These are phyloP conservation scores for Acanthamoeba lenticulata DNA, from an alignment of 208 protist genomes.

Conservation along the genomic window DNA sequence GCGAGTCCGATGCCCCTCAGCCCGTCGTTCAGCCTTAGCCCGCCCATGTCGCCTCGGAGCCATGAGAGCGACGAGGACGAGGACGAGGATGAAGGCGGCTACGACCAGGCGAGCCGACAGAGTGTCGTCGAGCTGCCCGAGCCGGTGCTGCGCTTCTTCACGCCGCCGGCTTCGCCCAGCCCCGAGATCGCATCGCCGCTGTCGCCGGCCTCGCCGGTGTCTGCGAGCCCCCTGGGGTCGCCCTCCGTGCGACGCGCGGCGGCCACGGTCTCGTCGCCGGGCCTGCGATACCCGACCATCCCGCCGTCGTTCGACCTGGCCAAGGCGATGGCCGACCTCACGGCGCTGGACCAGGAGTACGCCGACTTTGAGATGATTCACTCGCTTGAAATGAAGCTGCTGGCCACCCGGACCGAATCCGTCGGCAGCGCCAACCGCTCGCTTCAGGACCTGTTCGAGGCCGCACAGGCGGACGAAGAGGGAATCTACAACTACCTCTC, in stretches of 20 bases:
- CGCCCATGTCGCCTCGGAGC: not conserved
- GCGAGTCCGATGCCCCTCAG: not conserved
- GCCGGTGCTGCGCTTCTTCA: not conserved
- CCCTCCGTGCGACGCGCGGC: not conserved
- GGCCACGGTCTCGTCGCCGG: not conserved
- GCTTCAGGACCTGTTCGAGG: not conserved
- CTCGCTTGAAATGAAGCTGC: not conserved
- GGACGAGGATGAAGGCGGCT: not conserved
- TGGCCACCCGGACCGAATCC: not conserved
- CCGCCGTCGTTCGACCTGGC: not conserved
- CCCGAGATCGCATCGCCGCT: not conserved
- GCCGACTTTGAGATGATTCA: not conserved
- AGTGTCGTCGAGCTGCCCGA: not conserved
- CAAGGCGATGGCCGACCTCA: not conserved
- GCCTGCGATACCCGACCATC: not conserved
- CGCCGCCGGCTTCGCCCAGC: not conserved
- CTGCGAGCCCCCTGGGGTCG: not conserved
- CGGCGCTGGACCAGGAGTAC: not conserved
- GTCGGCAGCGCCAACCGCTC: not conserved
- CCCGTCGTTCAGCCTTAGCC: not conserved
- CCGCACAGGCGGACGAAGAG: not conserved
- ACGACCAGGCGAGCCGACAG: not conserved
- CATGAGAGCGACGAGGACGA: not conserved
- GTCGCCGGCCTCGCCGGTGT: not conserved
- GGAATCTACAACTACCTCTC: not conserved